Percentiles rank a stretch among this genome's conserved stretches.
Evolutionary conservation across 768 basidiomycete genomes (phyloP).

Genomic region (Daedalea quercina): DNA sequence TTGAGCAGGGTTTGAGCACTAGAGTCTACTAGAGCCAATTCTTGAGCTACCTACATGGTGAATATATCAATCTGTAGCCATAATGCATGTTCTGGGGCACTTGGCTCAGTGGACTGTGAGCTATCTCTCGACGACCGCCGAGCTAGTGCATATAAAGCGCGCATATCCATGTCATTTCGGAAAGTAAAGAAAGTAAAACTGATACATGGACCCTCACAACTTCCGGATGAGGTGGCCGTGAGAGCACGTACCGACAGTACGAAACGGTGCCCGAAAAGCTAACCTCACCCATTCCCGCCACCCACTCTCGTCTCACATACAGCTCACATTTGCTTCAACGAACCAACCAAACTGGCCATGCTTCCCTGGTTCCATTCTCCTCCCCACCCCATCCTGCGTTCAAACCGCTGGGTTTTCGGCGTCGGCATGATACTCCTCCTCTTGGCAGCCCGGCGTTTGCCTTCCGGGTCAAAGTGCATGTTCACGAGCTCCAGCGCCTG

Average conservation of each 20-base stretch:
- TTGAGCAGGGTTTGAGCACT: too few relatives aligned
- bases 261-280: not conserved
- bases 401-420: slow-evolving; percentile 15
- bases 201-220: not conserved
- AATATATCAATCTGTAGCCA: too few relatives aligned
- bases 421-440: slow-evolving; percentile 11
- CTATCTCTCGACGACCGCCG: too few relatives aligned
- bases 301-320: not conserved
- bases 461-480: not conserved
- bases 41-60: too few relatives aligned
- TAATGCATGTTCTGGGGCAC: too few relatives aligned
- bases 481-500: not conserved
- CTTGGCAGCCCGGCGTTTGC: not conserved
- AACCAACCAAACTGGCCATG: slow-evolving; percentile 13
- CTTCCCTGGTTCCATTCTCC: slow-evolving; percentile 19
- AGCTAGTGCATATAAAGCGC: too few relatives aligned
- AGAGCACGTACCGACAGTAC: not conserved
- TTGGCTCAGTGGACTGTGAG: too few relatives aligned
- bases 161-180: not conserved
- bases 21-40: too few relatives aligned
- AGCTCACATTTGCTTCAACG: slow-evolving; percentile 12
- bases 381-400: slow-evolving; percentile 22
- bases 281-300: not conserved
- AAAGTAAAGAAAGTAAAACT: not conserved
- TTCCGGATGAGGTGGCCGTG: not conserved